Percentiles rank a stretch among this genome's conserved stretches.
phyloP scores from a whole-genome alignment of 495 filamentous ascomycete species.

The Apodospora peruviana region DNA sequence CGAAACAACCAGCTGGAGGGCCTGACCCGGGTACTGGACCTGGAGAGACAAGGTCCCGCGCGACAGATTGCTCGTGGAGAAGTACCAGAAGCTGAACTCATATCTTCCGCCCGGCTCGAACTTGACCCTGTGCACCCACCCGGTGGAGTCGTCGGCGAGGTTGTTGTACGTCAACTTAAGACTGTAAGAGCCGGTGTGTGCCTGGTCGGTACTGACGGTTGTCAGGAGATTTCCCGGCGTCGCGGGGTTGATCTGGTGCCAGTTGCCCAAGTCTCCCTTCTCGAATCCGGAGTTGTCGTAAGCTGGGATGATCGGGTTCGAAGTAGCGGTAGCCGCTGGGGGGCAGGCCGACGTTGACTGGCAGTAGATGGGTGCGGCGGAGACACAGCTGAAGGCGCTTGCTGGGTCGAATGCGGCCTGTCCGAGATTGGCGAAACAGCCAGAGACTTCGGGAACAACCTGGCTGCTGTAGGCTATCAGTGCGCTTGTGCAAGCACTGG shows the following conservation, averaged over 20 bases:
- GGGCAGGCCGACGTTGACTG: neutral
- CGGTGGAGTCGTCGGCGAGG: neutral
- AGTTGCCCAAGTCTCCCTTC: neutral
- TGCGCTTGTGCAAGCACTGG: neutral
- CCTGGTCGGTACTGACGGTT: neutral
- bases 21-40: neutral
- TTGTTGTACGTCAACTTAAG: neutral
- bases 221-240: neutral
- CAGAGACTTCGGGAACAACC: neutral
- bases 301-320: neutral
- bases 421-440: neutral
- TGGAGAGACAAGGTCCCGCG: neutral
- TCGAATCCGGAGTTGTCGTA: constrained; percentile 1
- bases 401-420: neutral
- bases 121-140: neutral
- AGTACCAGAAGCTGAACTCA: constrained; percentile 2
- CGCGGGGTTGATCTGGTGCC: neutral
- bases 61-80: neutral
- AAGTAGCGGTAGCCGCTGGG: neutral
- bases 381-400: neutral
- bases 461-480: neutral
- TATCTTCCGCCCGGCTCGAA: constrained; percentile 1
- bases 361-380: neutral
- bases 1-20: neutral
- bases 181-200: neutral